phyloP scores from a whole-genome alignment of 2,329 filamentous ascomycete genomes.

The Fusarium sp. region DNA sequence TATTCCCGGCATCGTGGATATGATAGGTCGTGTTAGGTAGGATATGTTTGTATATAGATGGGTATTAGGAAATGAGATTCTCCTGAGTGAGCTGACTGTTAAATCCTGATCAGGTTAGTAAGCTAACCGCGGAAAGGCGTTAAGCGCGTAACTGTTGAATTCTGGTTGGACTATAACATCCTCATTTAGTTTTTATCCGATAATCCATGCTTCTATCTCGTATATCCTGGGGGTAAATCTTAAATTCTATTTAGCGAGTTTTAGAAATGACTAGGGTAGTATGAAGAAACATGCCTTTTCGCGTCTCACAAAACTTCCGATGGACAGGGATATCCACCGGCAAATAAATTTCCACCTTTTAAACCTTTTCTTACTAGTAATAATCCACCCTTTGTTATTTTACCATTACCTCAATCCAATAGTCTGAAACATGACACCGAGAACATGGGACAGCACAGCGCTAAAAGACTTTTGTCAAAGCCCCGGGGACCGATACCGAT shows the following conservation, averaged over 20 bases:
- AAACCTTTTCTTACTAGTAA: no score
- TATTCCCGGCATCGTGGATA: neutral
- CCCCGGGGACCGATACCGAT: neutral
- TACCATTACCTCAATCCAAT: neutral
- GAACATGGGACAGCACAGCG: neutral
- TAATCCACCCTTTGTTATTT: neutral
- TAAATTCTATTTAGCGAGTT: neutral
- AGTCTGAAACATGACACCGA: neutral
- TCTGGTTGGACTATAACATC: neutral
- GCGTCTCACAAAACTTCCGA: neutral
- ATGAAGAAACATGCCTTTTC: neutral
- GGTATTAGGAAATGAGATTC: neutral
- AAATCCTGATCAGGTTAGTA: neutral
- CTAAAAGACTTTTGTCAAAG: neutral
- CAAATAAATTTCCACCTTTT: neutral
- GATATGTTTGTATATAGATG: neutral
- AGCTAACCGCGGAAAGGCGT: neutral
- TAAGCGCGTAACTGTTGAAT: neutral
- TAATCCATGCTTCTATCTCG: neutral
- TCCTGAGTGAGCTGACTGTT: neutral
- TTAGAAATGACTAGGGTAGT: neutral
- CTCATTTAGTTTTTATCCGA: neutral
- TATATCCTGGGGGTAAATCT: rapidly evolving
- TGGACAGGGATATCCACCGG: neutral
- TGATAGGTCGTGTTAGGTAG: neutral